Evolutionary conservation across 1,139 yeast species (phyloP).

Genomic region (Blastobotrys serpentis): DNA sequence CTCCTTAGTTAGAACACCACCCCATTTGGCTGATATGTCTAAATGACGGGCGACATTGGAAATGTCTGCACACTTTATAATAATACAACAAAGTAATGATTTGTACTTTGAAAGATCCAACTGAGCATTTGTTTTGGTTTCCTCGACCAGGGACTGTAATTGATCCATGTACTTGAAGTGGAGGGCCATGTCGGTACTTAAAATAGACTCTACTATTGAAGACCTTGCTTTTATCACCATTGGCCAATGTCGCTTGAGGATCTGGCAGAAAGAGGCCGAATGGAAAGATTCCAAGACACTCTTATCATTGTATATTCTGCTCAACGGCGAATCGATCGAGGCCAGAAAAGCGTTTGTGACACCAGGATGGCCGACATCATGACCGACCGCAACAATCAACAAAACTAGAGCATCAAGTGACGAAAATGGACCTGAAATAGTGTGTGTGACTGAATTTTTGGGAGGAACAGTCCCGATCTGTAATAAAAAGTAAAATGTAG

Average conservation of each 20-base stretch:
- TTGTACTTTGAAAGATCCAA: slow-evolving; percentile 3
- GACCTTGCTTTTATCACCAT: not conserved
- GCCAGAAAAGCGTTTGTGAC: slow-evolving; percentile 75
- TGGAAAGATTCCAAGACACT: slow-evolving; percentile 86
- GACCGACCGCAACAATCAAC: slow-evolving; percentile 85
- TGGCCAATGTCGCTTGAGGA: slow-evolving; percentile 68
- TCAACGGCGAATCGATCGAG: slow-evolving; percentile 62
- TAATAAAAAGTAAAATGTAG: slow-evolving; percentile 65
- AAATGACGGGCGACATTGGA: slow-evolving; percentile 86
- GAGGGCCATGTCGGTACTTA: slow-evolving; percentile 94
- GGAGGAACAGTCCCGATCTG: slow-evolving; percentile 49
- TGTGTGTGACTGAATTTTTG: slow-evolving; percentile 1
- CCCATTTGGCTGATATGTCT: slow-evolving; percentile 81
- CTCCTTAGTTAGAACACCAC: slow-evolving; percentile 70
- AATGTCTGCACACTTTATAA: slow-evolving; percentile 91
- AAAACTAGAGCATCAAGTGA: slow-evolving; percentile 57
- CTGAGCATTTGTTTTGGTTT: slow-evolving; percentile 6
- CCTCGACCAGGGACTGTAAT: slow-evolving; percentile 12
- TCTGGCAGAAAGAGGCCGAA: slow-evolving; percentile 62
- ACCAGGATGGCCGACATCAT: slow-evolving; percentile 96
- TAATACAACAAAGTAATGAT: slow-evolving; percentile 57
- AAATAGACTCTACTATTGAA: slow-evolving; percentile 44
- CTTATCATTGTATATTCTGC: slow-evolving; percentile 58
- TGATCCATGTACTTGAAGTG: slow-evolving; percentile 70
- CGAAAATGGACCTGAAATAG: slow-evolving; percentile 9